Conservation (phyloP, 2,329 filamentous ascomycete species). For the Hypoxylon sp. region DNA sequence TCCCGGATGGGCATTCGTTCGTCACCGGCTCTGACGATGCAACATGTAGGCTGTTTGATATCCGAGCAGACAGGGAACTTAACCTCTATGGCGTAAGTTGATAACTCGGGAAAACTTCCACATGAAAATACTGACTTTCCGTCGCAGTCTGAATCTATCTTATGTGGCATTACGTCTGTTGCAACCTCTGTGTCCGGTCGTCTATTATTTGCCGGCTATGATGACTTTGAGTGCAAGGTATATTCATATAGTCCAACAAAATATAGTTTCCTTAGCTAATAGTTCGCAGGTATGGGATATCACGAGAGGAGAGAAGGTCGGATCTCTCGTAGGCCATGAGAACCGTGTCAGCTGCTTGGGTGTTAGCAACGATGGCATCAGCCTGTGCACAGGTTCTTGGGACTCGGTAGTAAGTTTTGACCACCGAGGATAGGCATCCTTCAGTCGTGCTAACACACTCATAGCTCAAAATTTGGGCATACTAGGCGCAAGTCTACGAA, state of each 20-base stretch:
- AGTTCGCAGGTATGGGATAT: conserved; percentile 90
- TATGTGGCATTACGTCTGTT: conserved; percentile 98
- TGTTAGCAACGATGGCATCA: conserved; percentile 99
- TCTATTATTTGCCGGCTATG: conserved; percentile 95
- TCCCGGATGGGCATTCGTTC: conserved; percentile 98
- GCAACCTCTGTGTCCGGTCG: conserved; percentile 97
- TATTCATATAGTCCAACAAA: conserved; percentile 53
- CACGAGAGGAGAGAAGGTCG: conserved; percentile 95
- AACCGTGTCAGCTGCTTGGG: conserved; percentile 99
- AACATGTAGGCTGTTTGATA: conserved; percentile 97
- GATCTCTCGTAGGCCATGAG: conserved; percentile 95
- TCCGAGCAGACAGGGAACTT: conserved; percentile 88
- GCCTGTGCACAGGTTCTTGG: conserved; percentile 99
- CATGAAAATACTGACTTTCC: conserved; percentile 41
- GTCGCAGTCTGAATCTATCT: conserved; percentile 89
- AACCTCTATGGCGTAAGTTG: conserved; percentile 77
- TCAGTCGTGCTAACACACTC: conserved; percentile 64
- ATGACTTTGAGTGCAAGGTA: conserved; percentile 99
- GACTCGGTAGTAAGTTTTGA: conserved; percentile 89
- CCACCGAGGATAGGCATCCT: conserved; percentile 52
- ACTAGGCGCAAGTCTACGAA: conserved; percentile 64
- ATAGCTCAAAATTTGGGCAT: conserved; percentile 90
- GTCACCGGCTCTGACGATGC: conserved; percentile 98
- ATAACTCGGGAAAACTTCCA: background rate
- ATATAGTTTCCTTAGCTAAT: conserved; percentile 29